Conservation (phyloP, 1,284 basidiomycete species). For the Farysia itapuensis region DNA sequence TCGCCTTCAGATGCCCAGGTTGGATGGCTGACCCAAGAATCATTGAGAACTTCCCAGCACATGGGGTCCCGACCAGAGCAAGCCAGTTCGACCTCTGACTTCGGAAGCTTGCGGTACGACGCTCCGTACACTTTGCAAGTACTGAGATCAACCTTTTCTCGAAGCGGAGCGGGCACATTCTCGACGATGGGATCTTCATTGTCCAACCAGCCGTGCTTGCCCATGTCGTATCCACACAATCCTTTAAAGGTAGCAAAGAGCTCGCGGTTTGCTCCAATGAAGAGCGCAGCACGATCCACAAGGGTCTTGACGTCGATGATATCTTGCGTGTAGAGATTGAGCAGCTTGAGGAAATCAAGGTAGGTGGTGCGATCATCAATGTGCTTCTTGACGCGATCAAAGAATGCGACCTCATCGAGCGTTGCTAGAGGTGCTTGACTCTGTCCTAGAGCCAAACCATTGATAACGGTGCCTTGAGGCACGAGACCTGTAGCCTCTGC, state of each 20-base stretch:
- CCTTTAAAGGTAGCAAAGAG: constrained; percentile 84
- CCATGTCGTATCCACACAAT: constrained; percentile 74
- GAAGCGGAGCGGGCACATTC: constrained; percentile 60
- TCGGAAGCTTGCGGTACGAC: constrained; percentile 87
- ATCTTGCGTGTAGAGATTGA: constrained; percentile 93
- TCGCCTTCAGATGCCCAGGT: constrained; percentile 96
- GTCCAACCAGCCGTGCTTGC: constrained; percentile 67
- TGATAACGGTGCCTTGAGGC: constrained; percentile 30
- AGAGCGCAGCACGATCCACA: constrained; percentile 81
- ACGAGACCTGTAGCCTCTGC: constrained; percentile 40
- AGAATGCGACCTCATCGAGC: constrained; percentile 87
- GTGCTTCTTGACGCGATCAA: constrained; percentile 84
- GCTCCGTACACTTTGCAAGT: constrained; percentile 68
- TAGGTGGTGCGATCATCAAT: constrained; percentile 84
- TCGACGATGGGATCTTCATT: constrained; percentile 62
- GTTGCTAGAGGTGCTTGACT: constrained; percentile 64
- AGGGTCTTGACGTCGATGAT: constrained; percentile 82
- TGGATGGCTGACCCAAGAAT: constrained; percentile 78
- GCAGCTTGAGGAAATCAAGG: constrained; percentile 91
- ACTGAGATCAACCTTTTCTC: constrained; percentile 57
- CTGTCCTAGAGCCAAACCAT: constrained; percentile 41
- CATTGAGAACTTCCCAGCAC: constrained; percentile 87
- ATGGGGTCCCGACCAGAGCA: constrained; percentile 94
- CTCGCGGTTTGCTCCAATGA: constrained; percentile 76
- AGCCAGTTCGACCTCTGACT: constrained; percentile 80